These are phyloP conservation scores for Lumnitzera racemosa DNA, from an alignment of 345 rosid species.

Conservation along the genomic window DNA sequence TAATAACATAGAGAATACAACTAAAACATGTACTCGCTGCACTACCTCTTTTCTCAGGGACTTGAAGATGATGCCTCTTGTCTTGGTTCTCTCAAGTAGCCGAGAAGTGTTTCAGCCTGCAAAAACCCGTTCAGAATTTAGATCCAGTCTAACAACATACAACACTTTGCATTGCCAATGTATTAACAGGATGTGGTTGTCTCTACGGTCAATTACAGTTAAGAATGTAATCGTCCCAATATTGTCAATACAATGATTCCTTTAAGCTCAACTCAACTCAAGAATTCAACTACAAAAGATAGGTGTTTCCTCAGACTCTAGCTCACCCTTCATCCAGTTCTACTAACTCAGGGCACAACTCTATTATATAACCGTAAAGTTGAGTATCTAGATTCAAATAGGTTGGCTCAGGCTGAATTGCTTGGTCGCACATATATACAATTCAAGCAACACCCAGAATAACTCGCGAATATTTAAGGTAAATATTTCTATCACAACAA, in stretches of 20 bases:
- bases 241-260: too few species aligned
- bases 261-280: too few species aligned
- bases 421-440: background rate
- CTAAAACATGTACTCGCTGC: background rate
- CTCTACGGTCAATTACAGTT: too few species aligned
- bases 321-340: too few species aligned
- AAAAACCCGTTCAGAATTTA: background rate
- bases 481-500: background rate
- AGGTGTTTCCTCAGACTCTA: too few species aligned
- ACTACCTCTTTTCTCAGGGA: conserved; percentile 13
- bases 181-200: background rate
- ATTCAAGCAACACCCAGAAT: background rate
- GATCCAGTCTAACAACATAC: background rate
- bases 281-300: too few species aligned
- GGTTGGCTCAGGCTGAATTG: background rate
- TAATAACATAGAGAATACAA: background rate
- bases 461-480: background rate
- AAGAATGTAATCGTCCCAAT: too few species aligned
- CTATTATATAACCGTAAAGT: background rate
- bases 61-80: conserved; percentile 37
- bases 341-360: background rate
- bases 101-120: conserved; percentile 85
- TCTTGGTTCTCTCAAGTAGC: conserved; percentile 44
- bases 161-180: background rate
- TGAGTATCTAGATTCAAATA: background rate